Conservation (phyloP, 2,329 filamentous ascomycete genomes). For the Venturia nashicola region DNA sequence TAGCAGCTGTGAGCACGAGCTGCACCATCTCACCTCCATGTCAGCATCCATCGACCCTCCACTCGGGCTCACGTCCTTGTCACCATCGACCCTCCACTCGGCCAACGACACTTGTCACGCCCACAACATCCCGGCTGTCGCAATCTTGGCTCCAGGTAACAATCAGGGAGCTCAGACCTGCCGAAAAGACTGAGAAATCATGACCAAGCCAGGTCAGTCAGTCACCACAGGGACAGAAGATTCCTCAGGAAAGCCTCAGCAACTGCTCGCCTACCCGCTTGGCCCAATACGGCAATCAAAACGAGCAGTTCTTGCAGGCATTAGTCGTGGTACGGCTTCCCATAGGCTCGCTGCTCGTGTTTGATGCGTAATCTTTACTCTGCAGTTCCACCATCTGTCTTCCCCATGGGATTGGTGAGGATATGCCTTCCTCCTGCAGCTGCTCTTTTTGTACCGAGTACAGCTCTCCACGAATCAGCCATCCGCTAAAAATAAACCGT, state of each 20-base stretch:
- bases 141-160: background rate
- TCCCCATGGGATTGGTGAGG: background rate
- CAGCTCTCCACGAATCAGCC: conserved; percentile 1
- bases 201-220: too few relatives aligned
- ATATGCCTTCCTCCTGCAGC: background rate
- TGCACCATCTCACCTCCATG: background rate
- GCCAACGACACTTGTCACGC: background rate
- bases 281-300: background rate
- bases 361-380: background rate
- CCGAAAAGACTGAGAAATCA: background rate
- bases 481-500: background rate
- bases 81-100: background rate
- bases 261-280: background rate
- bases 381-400: background rate
- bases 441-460: background rate
- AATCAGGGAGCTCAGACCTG: background rate
- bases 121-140: background rate
- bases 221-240: too few relatives aligned
- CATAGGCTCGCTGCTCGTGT: background rate
- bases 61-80: too few relatives aligned
- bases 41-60: background rate
- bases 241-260: background rate
- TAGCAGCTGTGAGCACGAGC: too few relatives aligned
- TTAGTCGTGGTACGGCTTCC: background rate
- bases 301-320: background rate